phyloP scores from a whole-genome alignment of 2,329 filamentous ascomycete species.

The Talaromyces sp. region DNA sequence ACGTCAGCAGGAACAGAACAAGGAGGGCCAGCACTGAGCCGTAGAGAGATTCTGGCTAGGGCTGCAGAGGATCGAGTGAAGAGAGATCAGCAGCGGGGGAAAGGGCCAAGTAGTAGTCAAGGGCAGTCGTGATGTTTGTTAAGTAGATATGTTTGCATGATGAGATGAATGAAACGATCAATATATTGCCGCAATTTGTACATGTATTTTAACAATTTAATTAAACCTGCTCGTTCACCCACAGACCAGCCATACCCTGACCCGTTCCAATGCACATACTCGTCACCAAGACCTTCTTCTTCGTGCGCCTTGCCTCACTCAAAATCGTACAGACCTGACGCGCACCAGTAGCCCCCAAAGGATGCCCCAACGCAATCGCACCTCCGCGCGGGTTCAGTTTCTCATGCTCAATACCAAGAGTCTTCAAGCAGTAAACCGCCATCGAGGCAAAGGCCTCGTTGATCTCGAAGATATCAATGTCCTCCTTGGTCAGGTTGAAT shows the following conservation, averaged over 20 bases:
- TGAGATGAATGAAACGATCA: not conserved
- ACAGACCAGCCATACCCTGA: slow-evolving; percentile 61
- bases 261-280: slow-evolving; percentile 78
- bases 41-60: slow-evolving; percentile 68
- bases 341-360: slow-evolving; percentile 81
- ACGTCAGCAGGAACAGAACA: slow-evolving; percentile 14
- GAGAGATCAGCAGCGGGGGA: slow-evolving; percentile 41
- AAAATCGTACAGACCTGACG: slow-evolving; percentile 87
- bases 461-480: slow-evolving; percentile 85
- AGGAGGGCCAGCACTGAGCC: slow-evolving; percentile 40
- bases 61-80: slow-evolving; percentile 64
- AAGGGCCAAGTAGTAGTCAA: slow-evolving; percentile 13
- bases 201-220: not conserved
- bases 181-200: not conserved
- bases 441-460: slow-evolving; percentile 98
- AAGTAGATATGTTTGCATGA: not conserved
- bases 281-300: slow-evolving; percentile 86
- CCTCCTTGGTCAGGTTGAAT: slow-evolving; percentile 69
- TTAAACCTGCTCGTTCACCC: slow-evolving; percentile 56
- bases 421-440: slow-evolving; percentile 86
- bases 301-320: slow-evolving; percentile 73
- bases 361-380: slow-evolving; percentile 87
- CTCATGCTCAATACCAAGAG: slow-evolving; percentile 56
- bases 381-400: slow-evolving; percentile 91
- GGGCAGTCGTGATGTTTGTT: not conserved